Conservation (phyloP, 2,329 filamentous ascomycete species). For the Boeremia lycopersici region DNA sequence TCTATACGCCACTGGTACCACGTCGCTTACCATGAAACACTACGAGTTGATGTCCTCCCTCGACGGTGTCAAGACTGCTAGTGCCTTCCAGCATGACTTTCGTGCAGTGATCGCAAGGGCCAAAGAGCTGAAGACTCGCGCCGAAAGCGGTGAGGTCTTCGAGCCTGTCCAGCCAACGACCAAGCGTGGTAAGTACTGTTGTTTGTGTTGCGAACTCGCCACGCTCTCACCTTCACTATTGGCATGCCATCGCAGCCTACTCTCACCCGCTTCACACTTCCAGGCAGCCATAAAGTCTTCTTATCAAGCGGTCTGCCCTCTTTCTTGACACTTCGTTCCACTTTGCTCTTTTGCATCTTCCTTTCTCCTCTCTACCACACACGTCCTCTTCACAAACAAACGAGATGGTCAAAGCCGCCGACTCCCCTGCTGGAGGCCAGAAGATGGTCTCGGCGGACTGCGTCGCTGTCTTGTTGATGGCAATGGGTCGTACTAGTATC, state of each 20-base stretch:
- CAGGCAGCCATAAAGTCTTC: constrained; percentile 1
- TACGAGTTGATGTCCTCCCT: constrained; percentile 29
- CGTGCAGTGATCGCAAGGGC: constrained; percentile 20
- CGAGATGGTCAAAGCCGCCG: constrained; percentile 23
- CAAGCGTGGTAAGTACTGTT: constrained; percentile 27
- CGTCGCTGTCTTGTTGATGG: constrained; percentile 34
- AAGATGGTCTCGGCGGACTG: constrained; percentile 30
- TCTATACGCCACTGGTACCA: constrained; percentile 20
- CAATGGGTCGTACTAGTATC: constrained; percentile 26
- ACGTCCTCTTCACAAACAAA: background rate
- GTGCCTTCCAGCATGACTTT: constrained; percentile 29
- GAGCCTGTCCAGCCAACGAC: constrained; percentile 18
- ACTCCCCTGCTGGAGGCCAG: constrained; percentile 8
- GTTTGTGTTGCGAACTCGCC: background rate
- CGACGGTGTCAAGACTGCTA: constrained; percentile 25
- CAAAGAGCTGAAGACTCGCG: constrained; percentile 24
- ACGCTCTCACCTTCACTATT: constrained; percentile 7
- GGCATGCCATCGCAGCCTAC: background rate
- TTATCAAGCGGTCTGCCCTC: background rate
- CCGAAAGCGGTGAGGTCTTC: constrained; percentile 24
- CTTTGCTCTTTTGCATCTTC: background rate
- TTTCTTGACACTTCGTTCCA: background rate
- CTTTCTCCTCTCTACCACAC: background rate
- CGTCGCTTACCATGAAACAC: constrained; percentile 17
- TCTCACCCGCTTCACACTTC: constrained; percentile 1